Evolutionary conservation across 371 early-diverging fungal genomes (phyloP).

Genomic region (Cladochytrium tenue): DNA sequence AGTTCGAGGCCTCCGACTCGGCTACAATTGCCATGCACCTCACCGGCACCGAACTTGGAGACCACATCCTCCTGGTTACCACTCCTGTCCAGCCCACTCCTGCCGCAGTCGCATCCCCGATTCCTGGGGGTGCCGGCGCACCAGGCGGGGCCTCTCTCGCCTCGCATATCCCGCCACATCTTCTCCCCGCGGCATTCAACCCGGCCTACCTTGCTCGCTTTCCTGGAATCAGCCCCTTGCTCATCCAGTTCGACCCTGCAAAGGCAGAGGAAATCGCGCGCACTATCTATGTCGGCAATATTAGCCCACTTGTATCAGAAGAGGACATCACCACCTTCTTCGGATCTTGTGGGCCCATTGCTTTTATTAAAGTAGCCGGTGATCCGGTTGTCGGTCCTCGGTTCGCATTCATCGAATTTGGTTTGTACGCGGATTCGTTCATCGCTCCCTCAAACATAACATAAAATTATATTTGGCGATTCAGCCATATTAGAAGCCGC

Average conservation of each 20-base stretch:
- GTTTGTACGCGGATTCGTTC: conserved; percentile 7
- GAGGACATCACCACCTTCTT: conserved; percentile 58
- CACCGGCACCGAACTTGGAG: conserved; percentile 67
- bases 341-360: conserved; percentile 58
- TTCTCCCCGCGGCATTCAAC: not conserved
- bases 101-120: conserved; percentile 1
- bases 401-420: conserved; percentile 79
- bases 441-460: not conserved
- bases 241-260: conserved; percentile 46
- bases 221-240: conserved; percentile 5
- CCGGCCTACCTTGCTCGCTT: not conserved
- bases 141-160: not conserved
- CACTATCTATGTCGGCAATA: conserved; percentile 70
- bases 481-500: conserved; percentile 53
- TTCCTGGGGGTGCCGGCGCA: conserved; percentile 2
- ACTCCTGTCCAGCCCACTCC: conserved; percentile 5
- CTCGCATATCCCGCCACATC: not conserved
- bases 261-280: conserved; percentile 69
- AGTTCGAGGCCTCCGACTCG: conserved; percentile 50
- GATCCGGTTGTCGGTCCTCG: conserved; percentile 61
- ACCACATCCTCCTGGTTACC: conserved; percentile 33
- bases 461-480: not conserved
- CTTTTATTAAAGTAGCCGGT: conserved; percentile 70
- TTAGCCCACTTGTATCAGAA: conserved; percentile 46
- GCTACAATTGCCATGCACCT: conserved; percentile 61